Base-by-base conservation (phyloP, 1,284 basidiomycete species). In the Ceraceosorus guamensis region DNA sequence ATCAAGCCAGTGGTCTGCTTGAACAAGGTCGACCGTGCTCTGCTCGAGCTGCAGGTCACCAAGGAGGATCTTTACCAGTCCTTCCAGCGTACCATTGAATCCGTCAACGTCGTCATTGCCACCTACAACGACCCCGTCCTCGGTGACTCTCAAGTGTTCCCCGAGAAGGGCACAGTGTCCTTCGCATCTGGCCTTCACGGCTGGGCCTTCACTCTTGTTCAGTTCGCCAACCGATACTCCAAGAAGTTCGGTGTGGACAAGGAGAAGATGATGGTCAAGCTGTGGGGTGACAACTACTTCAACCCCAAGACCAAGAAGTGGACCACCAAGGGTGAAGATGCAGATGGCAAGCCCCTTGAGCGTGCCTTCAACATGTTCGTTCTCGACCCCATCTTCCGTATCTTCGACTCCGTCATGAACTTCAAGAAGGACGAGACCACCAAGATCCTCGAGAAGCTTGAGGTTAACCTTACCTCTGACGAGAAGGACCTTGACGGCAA, bases 241-340 rank as follows among this genome's bases (percentile, higher is more conserved):
- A 97, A 97, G 84, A 97, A 92, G 81, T 98, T 98, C 77, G 92
- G 92, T 86, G 92, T 97, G 50, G 89, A 93, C 82, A 93, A 92
- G 82, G 87, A 88, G 65, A 97, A 97, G 84, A 91, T 98, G 85
- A 95, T 98, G 88, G 76, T 78, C 73, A 95, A 90, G 82, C 86
- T 98, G 57, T 98, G 95, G 95, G 95, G 95, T 60, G 95, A 99
- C 83, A 97, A 97, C 84, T 98, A 82, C 83, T 98, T 98, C 84
- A 98, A 98, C 84, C 89, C 92, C 66, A 84, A 87, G 68, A 97
- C 93, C 60, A 87, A 87, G 80, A 98, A 99, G 81, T 98, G 95
- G 95, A 83, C 89, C 53, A 91, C 88, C 63, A 88, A 87, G 79
- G 70, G 79, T 70, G 81, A 79, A 39, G 87, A 86, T 71, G 83